Conservation (phyloP, 2,329 filamentous ascomycete species). For the Trichoderma arundinaceum region DNA sequence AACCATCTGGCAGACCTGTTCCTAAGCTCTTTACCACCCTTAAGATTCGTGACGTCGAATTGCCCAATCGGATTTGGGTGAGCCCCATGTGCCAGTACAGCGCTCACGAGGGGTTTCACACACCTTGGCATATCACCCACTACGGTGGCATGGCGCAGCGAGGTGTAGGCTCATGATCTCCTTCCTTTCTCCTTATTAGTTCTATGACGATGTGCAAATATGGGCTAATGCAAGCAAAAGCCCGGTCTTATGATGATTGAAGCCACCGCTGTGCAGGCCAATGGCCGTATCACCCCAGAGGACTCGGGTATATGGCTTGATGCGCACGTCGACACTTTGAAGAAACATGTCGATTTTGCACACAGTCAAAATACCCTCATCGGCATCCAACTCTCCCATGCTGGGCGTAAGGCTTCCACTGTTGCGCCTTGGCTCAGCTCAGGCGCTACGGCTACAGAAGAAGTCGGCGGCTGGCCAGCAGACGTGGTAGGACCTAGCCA, state of each 20-base stretch:
- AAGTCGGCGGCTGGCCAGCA: slow-evolving; percentile 56
- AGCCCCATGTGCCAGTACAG: slow-evolving; percentile 55
- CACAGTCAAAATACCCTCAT: slow-evolving; percentile 65
- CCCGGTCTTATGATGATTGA: slow-evolving; percentile 69
- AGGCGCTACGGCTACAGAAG: slow-evolving; percentile 48
- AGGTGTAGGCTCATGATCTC: slow-evolving; percentile 46
- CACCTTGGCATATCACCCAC: slow-evolving; percentile 73
- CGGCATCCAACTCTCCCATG: slow-evolving; percentile 76
- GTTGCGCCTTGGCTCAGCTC: slow-evolving; percentile 69
- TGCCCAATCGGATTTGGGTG: slow-evolving; percentile 53
- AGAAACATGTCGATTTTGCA: slow-evolving; percentile 65
- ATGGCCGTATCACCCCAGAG: slow-evolving; percentile 76
- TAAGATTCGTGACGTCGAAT: slow-evolving; percentile 50
- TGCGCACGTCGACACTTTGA: slow-evolving; percentile 66
- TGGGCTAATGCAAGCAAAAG: not conserved
- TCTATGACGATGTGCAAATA: not conserved
- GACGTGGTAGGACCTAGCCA: slow-evolving; percentile 53
- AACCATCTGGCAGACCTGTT: not conserved
- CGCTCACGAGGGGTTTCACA: slow-evolving; percentile 60
- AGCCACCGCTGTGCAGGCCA: slow-evolving; percentile 67
- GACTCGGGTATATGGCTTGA: slow-evolving; percentile 74
- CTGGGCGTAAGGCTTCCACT: slow-evolving; percentile 67
- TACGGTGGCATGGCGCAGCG: slow-evolving; percentile 74
- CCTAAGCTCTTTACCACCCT: slow-evolving; percentile 56
- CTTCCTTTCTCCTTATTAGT: not conserved